Base-by-base conservation (phyloP, 805 yeast genomes). In the Sugiyamaella lignohabitans region DNA sequence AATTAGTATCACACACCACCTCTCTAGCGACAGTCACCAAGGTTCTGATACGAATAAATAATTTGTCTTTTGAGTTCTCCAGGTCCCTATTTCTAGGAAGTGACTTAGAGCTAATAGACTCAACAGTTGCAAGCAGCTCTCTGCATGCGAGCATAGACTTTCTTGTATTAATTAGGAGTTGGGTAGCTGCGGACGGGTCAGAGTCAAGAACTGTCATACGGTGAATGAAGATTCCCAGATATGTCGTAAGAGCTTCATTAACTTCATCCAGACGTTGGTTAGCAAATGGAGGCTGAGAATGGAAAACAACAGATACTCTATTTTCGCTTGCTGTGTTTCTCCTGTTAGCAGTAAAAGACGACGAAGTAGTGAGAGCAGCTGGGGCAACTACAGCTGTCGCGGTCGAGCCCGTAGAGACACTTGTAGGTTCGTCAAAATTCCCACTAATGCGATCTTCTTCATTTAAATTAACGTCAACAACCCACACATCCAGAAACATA, bases 141-240 rank as follows among this genome's bases (percentile, higher is more conserved):
- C 71, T 61, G 38, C 69, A 64, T 1, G 68, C 67, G 18, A 66
- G 61, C 63, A 67, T 67, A 34, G 68, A 59, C 46, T 62, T 66
- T 10, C 70, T 57, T 3, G 71, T 66, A 42, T 60, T 59, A 41
- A 58, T 50, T 30, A 68, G 59, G 22, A 68, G 55, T 43, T 59
- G 61, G 1, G 58, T 55, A 17, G 62, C 54, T 3, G 66, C 60
- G 5, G 59, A 51, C 17, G 65, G 59, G 42, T 60, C 63, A 14
- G 55, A 44, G 22, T 59, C 59, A 23, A 63, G 46, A 8, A 54
- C 38, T 10, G 56, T 41, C 42, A 56, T 47, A 18, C 61, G 56
- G 43, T 60, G 62, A 24, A 63, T 49, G 47, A 65, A 67, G 4
- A 59, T 51, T 27, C 61, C 59, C 38, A 68, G 55, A 48, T 64